These are phyloP conservation scores for Arthroderma uncinatum DNA, from an alignment of 2,329 filamentous ascomycete genomes.

Conservation along the genomic window DNA sequence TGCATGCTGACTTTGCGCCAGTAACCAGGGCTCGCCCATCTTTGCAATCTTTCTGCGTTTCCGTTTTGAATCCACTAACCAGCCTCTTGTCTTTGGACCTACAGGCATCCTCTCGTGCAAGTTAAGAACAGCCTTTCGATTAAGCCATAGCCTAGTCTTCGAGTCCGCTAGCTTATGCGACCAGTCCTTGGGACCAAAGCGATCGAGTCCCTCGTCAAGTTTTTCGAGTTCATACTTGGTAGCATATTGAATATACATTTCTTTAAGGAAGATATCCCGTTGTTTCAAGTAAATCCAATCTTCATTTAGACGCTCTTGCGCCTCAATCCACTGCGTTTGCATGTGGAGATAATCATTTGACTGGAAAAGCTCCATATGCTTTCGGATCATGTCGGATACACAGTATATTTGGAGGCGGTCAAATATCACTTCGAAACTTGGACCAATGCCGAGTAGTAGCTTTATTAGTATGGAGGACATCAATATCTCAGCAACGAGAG, in stretches of 20 bases:
- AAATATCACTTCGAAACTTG: background rate
- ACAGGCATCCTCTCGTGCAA: background rate
- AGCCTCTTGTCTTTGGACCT: background rate
- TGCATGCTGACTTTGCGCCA: background rate
- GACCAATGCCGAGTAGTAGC: background rate
- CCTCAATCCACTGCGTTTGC: background rate
- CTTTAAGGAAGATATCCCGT: background rate
- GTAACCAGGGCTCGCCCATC: background rate
- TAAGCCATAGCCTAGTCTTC: background rate
- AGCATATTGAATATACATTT: background rate
- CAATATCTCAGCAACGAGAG: background rate
- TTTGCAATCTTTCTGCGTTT: background rate
- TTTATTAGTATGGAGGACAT: background rate
- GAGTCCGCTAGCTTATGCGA: background rate
- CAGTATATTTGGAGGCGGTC: background rate
- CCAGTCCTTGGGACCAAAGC: background rate
- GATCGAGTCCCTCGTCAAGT: background rate
- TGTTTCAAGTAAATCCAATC: background rate
- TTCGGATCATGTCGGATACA: conserved; percentile 1
- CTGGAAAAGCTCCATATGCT: background rate
- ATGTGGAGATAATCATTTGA: background rate
- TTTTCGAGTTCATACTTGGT: background rate
- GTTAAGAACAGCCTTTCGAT: background rate
- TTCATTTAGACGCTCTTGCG: background rate
- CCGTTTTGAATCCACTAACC: background rate